Evolutionary conservation across 2,329 filamentous ascomycete species (phyloP), one percentile per base, ranked within the genome.

Genomic region (Kalmusia sp.): DNA sequence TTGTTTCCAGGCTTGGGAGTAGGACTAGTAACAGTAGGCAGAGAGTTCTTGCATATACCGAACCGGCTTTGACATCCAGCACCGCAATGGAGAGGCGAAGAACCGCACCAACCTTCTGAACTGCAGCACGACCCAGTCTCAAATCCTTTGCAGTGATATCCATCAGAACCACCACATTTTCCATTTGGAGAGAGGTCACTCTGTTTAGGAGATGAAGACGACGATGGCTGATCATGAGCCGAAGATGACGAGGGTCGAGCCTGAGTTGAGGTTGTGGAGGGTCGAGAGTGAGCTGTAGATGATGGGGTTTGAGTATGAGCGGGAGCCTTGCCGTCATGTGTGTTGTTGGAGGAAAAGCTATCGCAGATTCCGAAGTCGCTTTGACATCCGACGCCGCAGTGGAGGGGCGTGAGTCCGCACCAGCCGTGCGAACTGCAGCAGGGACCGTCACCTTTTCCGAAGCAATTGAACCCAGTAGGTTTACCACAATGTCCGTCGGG

Each of bases 81-180:
- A 6, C 50, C 52, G 43, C 65, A 68, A 44, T 64, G 55, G 14
- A 52, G 57, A 12, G 31, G 30, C 2, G 59, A 58, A 17, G 53
- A 46, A 28, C 67, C 64, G 31, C 78, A 80, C 54, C 64, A 70
- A 17, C 76, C 76, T 51, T 67, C 69, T 43, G 58, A 58, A 15
- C 71, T 76, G 65, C 77, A 80, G 64, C 78, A 79, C 46, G 70
- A 57, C 7, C 77, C 77, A 49, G 71, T 72, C 6, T 52, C 34
- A 53, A 51, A 59, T 15, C 58, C 59, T n/a, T 44, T 34, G 52
- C 62, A 64, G 15, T 52, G 43, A 14, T 43, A 58, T 14, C 60
- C 59, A 12, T 12, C 37, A 14, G 25, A 9, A 2, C 24, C 27
- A 24, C 51, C 51, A 28, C 51, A 54, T 3, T 19, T 34, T 3